phyloP scores from a whole-genome alignment of 2,329 filamentous ascomycete species.

The Fusarium subtropicale region DNA sequence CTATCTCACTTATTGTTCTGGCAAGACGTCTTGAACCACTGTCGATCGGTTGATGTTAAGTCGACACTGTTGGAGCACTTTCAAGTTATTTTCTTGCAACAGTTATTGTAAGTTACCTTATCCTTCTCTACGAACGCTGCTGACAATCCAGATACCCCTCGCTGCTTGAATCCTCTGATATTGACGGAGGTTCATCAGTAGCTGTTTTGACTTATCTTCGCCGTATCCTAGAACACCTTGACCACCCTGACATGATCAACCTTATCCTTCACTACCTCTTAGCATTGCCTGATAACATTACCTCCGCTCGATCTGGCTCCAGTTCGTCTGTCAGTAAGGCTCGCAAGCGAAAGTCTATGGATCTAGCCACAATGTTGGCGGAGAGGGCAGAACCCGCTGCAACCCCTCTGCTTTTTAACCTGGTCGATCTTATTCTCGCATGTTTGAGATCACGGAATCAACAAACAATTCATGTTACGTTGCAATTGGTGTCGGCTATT shows the following conservation, averaged over 20 bases:
- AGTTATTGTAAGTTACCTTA: conserved; percentile 77
- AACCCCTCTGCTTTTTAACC: conserved; percentile 89
- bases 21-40: conserved; percentile 98
- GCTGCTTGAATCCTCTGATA: conserved; percentile 93
- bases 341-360: conserved; percentile 87
- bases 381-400: conserved; percentile 77
- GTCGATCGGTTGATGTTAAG: conserved; percentile 89
- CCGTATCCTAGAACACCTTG: conserved; percentile 88
- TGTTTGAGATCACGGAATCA: conserved; percentile 86
- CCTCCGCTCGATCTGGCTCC: conserved; percentile 52
- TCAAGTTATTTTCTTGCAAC: conserved; percentile 94
- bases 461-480: conserved; percentile 89
- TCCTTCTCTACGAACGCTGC: background rate
- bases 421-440: conserved; percentile 89
- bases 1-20: conserved; percentile 95
- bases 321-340: conserved; percentile 72
- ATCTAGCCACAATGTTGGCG: conserved; percentile 83
- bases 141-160: conserved; percentile 80
- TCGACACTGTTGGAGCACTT: conserved; percentile 96
- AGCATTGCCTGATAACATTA: conserved; percentile 73
- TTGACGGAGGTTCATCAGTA: conserved; percentile 95
- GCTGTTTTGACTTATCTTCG: conserved; percentile 94
- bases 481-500: conserved; percentile 88
- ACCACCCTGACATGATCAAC: conserved; percentile 94
- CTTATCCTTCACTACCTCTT: conserved; percentile 93